Evolutionary conservation across 352 stramenopile genomes (phyloP), one percentile per base, ranked within the genome.

Genomic region (Saprolegnia diclina): DNA sequence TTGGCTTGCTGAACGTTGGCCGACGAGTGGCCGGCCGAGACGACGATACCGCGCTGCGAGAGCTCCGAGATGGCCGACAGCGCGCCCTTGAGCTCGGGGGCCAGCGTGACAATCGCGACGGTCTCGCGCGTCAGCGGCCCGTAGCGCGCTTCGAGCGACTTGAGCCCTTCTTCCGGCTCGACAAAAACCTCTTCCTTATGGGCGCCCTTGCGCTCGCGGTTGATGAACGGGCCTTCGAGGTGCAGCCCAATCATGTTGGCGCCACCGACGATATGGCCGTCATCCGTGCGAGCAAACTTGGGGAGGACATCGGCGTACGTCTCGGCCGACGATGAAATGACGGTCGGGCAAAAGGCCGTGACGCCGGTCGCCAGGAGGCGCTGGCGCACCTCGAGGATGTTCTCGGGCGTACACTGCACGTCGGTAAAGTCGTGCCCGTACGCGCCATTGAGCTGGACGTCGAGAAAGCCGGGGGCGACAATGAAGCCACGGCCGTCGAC

Each of bases 211-310:
- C 88, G 80, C 16, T 82, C 76, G 6, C 42, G 59, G 64, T 82
- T 91, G 73, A 97, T 96, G 74, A 96, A 96, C 19, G 91, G 91
- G 1, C 90, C 90, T 78, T 97, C 90, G 5, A 96, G 76, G 70
- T 97, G 90, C 46, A 95, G 72, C 0, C 90, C 90, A 35, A 97
- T 71, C 35, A 96, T 91, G 40, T 79, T 88, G 14, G 85, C 82
- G 2, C 74, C 80, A 35, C 75, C 72, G 46, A 73, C 67, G 22
- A 46, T 64, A 42, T 72, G 65, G 22, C 68, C 73, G 63, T 77
- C 79, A 1, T 53, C 78, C 24, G 74, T 83, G 57, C 69, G 75
- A 24, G 61, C 66, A 69, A 75, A 94, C 59, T 75, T 83, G 21
- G 74, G 66, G 55, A 94, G 63, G 4, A 94, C 70, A 26, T 71